Percentiles rank a stretch among this genome's conserved stretches.
Evolutionary conservation across 148 eudicot genomes (phyloP).

Genomic region (Chenopodium formosanum): DNA sequence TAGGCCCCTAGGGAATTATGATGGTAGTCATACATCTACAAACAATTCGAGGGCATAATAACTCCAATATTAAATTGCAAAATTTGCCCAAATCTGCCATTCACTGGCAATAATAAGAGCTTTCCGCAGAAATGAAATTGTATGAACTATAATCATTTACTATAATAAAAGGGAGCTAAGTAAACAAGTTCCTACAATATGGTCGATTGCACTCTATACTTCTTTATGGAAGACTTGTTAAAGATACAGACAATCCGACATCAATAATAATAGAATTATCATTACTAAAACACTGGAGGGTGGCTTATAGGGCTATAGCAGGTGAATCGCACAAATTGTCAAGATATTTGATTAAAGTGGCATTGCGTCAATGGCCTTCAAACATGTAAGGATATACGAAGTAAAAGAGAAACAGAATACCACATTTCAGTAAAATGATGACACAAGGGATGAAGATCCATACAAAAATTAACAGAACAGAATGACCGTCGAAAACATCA

Average conservation of each 20-base stretch:
- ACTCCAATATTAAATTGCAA: neutral
- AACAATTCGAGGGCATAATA: neutral
- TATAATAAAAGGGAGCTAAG: neutral
- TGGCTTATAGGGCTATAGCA: no score
- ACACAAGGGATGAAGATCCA: neutral
- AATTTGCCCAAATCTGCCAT: neutral
- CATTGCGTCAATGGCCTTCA: constrained; percentile 1
- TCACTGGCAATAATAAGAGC: neutral
- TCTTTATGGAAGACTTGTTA: neutral
- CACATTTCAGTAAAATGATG: neutral
- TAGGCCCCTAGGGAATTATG: neutral
- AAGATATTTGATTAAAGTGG: neutral
- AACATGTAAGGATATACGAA: neutral
- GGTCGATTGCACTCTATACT: no score
- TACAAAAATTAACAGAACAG: neutral
- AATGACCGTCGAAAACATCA: neutral
- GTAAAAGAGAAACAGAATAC: neutral
- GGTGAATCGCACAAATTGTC: neutral
- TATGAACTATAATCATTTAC: neutral
- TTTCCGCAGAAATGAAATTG: neutral
- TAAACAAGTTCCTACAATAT: neutral
- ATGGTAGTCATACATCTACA: neutral
- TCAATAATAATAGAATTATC: neutral
- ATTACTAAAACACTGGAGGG: neutral
- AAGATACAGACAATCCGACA: neutral